phyloP scores from a whole-genome alignment of 305 asterid genomes.

The Coffea humblotiana region DNA sequence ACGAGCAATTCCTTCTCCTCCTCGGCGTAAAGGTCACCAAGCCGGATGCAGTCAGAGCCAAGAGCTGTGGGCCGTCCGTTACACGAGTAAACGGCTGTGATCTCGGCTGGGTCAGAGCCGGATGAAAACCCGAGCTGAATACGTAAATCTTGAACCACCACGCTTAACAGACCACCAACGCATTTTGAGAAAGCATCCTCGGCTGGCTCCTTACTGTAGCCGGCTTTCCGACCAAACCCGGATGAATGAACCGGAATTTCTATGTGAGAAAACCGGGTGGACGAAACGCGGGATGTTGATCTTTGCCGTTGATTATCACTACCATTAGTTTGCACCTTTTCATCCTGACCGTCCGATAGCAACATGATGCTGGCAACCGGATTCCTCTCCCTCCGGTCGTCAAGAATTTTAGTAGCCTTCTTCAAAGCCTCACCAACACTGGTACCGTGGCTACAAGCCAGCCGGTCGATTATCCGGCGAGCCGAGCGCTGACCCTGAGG shows the following conservation, averaged over 20 bases:
- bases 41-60: constrained; percentile 51
- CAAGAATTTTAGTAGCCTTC: constrained; percentile 73
- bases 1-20: constrained; percentile 71
- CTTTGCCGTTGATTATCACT: constrained; percentile 35
- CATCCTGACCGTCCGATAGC: constrained; percentile 76
- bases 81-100: constrained; percentile 62
- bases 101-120: constrained; percentile 87
- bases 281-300: constrained; percentile 27
- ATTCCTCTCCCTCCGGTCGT: constrained; percentile 79
- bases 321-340: constrained; percentile 32
- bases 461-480: constrained; percentile 56
- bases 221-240: constrained; percentile 40
- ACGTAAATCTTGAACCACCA: constrained; percentile 71
- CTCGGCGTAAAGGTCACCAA: constrained; percentile 80
- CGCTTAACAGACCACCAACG: constrained; percentile 75
- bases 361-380: constrained; percentile 80
- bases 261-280: constrained; percentile 77
- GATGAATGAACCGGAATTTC: constrained; percentile 79
- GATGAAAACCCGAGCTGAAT: constrained; percentile 56
- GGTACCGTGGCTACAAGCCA: constrained; percentile 61
- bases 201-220: constrained; percentile 45
- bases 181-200: constrained; percentile 83
- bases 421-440: constrained; percentile 67
- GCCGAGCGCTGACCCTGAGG: constrained; percentile 72
- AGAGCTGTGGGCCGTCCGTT: constrained; percentile 48